Conservation (phyloP, 2,329 filamentous ascomycete genomes). For the Lasiodiplodia hormozganensis region DNA sequence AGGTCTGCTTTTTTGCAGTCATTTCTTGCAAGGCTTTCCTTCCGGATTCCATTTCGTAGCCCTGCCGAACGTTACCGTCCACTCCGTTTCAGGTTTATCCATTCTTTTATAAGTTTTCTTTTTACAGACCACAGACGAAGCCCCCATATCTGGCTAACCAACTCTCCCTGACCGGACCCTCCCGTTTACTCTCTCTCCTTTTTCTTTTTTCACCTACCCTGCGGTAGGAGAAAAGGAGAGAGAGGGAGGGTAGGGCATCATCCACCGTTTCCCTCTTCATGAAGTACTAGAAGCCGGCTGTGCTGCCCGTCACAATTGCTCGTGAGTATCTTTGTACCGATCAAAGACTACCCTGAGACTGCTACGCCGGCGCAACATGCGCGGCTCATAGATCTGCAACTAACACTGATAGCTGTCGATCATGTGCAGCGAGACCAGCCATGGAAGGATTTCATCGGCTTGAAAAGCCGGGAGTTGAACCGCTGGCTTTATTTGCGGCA, state of each 20-base stretch:
- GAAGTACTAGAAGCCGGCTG: slow-evolving; percentile 31
- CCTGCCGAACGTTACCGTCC: slow-evolving; percentile 42
- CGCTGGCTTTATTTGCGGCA: too few relatives aligned
- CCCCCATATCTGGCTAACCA: slow-evolving; percentile 38
- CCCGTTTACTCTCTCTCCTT: slow-evolving; percentile 43
- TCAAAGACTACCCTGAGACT: slow-evolving; percentile 43
- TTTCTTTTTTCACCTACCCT: too few relatives aligned
- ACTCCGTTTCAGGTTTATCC: slow-evolving; percentile 39
- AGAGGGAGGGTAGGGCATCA: slow-evolving; percentile 36
- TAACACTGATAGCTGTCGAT: too few relatives aligned
- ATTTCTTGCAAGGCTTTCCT: slow-evolving; percentile 26
- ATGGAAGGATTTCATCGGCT: too few relatives aligned
- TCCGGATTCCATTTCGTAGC: slow-evolving; percentile 26
- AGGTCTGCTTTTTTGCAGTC: slow-evolving; percentile 8
- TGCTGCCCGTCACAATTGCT: slow-evolving; percentile 42
- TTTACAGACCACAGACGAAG: slow-evolving; percentile 35
- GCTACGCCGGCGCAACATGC: slow-evolving; percentile 37
- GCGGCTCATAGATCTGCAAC: slow-evolving; percentile 39
- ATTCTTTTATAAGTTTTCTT: slow-evolving; percentile 40
- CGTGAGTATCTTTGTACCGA: slow-evolving; percentile 46
- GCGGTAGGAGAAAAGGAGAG: too few relatives aligned
- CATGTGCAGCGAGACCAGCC: too few relatives aligned
- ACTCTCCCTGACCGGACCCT: slow-evolving; percentile 34
- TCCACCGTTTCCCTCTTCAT: slow-evolving; percentile 38
- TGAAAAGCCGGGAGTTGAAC: too few relatives aligned